Percentiles rank a stretch among this genome's conserved stretches.
These are phyloP conservation scores for Nitzschia palea DNA, from an alignment of 108 stramenopile genomes.

Conservation along the genomic window DNA sequence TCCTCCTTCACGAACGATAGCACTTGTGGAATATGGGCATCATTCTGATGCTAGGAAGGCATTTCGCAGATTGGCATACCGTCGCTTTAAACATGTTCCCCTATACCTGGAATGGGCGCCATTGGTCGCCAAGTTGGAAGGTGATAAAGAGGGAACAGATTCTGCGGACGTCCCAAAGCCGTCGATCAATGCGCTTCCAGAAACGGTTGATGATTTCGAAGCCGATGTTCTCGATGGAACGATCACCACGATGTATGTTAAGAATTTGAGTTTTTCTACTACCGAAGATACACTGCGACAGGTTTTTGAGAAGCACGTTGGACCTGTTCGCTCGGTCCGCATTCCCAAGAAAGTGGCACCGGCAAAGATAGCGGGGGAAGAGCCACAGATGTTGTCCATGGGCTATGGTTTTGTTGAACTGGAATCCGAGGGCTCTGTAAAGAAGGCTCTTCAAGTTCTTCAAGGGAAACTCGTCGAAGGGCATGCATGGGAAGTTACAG, in stretches of 20 bases:
- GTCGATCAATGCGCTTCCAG: neutral
- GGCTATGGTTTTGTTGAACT: constrained; percentile 99
- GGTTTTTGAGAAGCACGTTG: constrained; percentile 59
- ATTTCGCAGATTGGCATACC: constrained; percentile 92
- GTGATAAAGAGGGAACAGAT: neutral
- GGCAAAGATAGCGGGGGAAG: constrained; percentile 20
- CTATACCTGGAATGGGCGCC: constrained; percentile 99
- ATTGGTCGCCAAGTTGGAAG: constrained; percentile 29
- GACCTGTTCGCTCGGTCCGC: constrained; percentile 72
- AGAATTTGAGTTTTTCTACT: constrained; percentile 95
- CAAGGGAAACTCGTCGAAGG: constrained; percentile 91
- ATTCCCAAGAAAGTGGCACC: constrained; percentile 89
- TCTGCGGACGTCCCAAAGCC: neutral
- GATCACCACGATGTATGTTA: constrained; percentile 86
- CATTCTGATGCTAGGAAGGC: constrained; percentile 88
- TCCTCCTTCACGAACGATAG: constrained; percentile 88
- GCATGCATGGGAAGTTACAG: constrained; percentile 86
- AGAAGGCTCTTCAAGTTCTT: constrained; percentile 75
- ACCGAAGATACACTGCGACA: constrained; percentile 68
- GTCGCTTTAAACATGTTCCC: constrained; percentile 93
- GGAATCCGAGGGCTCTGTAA: constrained; percentile 56
- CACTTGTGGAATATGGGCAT: constrained; percentile 91
- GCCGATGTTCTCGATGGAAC: constrained; percentile 18
- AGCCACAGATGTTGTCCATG: constrained; percentile 72
- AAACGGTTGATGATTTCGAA: neutral